Conservation (phyloP, 176 grass and related monocot genomes). For the Oryza meridionalis region DNA sequence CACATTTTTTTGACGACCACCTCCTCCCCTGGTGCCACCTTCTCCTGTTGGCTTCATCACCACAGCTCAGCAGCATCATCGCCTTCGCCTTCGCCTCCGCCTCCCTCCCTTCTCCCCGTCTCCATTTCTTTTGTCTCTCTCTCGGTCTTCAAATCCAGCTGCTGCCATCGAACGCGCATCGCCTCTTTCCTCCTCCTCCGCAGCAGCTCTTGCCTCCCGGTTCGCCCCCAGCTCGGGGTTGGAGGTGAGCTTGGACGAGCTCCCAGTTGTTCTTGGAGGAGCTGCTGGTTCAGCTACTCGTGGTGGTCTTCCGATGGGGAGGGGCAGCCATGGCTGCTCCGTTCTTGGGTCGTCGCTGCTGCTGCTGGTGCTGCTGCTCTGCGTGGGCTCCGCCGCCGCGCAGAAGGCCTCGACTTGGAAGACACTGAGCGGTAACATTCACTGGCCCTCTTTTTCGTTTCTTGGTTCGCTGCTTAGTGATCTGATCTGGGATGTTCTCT, state of each 20-base stretch:
- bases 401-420: constrained; percentile 64
- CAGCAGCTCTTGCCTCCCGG: background rate
- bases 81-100: background rate
- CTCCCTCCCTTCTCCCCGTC: background rate
- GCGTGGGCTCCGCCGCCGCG: constrained; percentile 35
- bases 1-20: constrained; percentile 46
- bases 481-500: constrained; percentile 52
- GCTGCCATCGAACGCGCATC: constrained; percentile 52
- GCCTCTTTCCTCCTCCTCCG: constrained; percentile 16
- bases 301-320: constrained; percentile 55
- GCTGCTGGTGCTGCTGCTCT: constrained; percentile 40
- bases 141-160: constrained; percentile 46
- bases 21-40: constrained; percentile 43
- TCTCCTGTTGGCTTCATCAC: constrained; percentile 39
- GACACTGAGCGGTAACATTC: constrained; percentile 55
- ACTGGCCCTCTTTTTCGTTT: background rate
- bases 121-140: constrained; percentile 49
- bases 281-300: background rate
- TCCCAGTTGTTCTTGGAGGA: background rate
- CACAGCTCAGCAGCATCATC: constrained; percentile 54
- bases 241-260: constrained; percentile 19
- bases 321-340: constrained; percentile 50
- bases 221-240: background rate
- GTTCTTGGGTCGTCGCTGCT: constrained; percentile 31
- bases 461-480: constrained; percentile 15